These are phyloP conservation scores for Candida odintsovae DNA, from an alignment of 805 yeast species.

Conservation along the genomic window DNA sequence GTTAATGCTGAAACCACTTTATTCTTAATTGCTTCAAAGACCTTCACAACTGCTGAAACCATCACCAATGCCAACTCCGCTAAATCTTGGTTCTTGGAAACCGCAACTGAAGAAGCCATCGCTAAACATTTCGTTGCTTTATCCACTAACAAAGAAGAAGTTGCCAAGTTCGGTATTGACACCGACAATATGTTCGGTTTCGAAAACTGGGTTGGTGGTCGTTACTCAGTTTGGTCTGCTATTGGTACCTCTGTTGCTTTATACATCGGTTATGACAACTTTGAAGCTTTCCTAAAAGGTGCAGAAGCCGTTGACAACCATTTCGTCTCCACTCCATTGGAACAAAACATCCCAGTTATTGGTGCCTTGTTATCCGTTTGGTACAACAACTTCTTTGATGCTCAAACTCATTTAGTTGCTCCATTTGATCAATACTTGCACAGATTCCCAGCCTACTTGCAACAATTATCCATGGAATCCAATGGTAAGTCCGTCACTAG, in stretches of 20 bases:
- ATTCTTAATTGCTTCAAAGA: slow-evolving; percentile 90
- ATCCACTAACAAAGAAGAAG: slow-evolving; percentile 89
- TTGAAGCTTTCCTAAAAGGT: slow-evolving; percentile 88
- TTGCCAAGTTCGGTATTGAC: slow-evolving; percentile 93
- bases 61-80: slow-evolving; percentile 94
- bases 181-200: slow-evolving; percentile 98
- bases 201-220: slow-evolving; percentile 99
- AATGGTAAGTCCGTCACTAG: slow-evolving; percentile 97
- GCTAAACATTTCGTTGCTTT: slow-evolving; percentile 98
- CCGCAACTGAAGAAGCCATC: slow-evolving; percentile 67
- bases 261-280: slow-evolving; percentile 93
- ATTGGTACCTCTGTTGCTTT: slow-evolving; percentile 94
- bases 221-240: slow-evolving; percentile 99
- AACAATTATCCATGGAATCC: slow-evolving; percentile 98
- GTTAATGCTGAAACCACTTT: slow-evolving; percentile 88
- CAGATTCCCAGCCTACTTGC: slow-evolving; percentile 99
- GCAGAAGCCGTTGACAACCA: slow-evolving; percentile 97
- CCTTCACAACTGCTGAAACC: slow-evolving; percentile 99
- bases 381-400: slow-evolving; percentile 98
- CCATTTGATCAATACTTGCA: slow-evolving; percentile 98
- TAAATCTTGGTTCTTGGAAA: slow-evolving; percentile 84
- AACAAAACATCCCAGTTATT: slow-evolving; percentile 83
- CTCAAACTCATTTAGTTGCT: slow-evolving; percentile 97
- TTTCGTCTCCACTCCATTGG: slow-evolving; percentile 77
- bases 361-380: slow-evolving; percentile 95